phyloP scores from a whole-genome alignment of 345 rosid genomes.

The Pelargonium nanum region DNA sequence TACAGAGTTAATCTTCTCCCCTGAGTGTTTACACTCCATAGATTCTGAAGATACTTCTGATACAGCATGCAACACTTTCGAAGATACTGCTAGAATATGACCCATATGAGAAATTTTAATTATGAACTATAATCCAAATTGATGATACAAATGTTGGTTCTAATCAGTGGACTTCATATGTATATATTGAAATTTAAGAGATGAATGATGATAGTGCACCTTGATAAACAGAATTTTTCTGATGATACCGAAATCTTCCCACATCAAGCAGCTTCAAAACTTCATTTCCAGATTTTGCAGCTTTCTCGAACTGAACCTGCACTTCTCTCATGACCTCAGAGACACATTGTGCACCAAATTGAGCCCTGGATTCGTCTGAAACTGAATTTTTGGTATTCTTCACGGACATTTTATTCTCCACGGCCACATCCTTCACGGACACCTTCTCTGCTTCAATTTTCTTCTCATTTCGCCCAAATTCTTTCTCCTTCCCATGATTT shows the following conservation, averaged over 20 bases:
- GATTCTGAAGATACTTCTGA: neutral
- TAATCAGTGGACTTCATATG: too few relatives aligned
- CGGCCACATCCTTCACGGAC: constrained; percentile 5
- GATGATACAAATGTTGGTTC: too few relatives aligned
- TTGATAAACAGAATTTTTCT: constrained; percentile 17
- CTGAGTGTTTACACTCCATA: neutral
- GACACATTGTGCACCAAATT: constrained; percentile 5
- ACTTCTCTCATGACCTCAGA: constrained; percentile 23
- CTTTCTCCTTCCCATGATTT: constrained; percentile 3
- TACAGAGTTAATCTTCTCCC: neutral
- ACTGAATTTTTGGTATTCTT: constrained; percentile 7
- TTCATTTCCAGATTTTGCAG: constrained; percentile 36
- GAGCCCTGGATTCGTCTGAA: constrained; percentile 15
- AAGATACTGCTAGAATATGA: constrained; percentile 18
- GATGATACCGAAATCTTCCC: constrained; percentile 22
- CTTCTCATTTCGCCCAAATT: neutral
- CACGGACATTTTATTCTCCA: constrained; percentile 9
- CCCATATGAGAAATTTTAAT: neutral
- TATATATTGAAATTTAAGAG: too few relatives aligned
- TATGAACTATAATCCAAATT: neutral
- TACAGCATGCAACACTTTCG: constrained; percentile 23
- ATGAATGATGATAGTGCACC: constrained; percentile 16
- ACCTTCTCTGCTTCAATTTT: neutral
- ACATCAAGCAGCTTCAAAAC: constrained; percentile 32
- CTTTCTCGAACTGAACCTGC: constrained; percentile 28